A percentile compares a stretch with the other conserved stretches of the same genome.
Conservation (phyloP, 768 basidiomycete genomes). For the Rubroboletus satanas region DNA sequence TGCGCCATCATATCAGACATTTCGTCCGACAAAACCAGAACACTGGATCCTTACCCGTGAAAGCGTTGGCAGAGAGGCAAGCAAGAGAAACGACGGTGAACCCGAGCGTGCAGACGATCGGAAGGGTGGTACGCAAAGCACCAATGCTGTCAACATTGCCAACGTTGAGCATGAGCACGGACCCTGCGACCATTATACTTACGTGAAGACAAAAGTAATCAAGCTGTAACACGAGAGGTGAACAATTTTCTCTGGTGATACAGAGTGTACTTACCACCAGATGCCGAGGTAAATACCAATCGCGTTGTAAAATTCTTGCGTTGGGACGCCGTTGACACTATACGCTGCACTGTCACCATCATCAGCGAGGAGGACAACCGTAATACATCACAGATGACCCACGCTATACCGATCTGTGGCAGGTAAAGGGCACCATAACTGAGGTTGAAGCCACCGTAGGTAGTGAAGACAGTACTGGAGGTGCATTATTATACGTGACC, state of each 20-base stretch:
- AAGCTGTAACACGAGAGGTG: slow-evolving; percentile 8
- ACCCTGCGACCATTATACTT: background rate
- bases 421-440: slow-evolving; percentile 28
- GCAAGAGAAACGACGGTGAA: slow-evolving; percentile 23
- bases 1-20: background rate
- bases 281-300: slow-evolving; percentile 28
- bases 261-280: slow-evolving; percentile 19
- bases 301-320: slow-evolving; percentile 22
- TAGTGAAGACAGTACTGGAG: slow-evolving; percentile 25
- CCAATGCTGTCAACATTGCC: slow-evolving; percentile 14
- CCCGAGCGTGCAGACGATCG: slow-evolving; percentile 20
- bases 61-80: slow-evolving; percentile 25
- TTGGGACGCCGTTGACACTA: slow-evolving; percentile 22
- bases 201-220: slow-evolving; percentile 26
- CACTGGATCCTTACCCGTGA: slow-evolving; percentile 20
- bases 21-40: background rate
- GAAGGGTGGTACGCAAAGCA: slow-evolving; percentile 25
- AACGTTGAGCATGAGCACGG: background rate
- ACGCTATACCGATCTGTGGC: slow-evolving; percentile 27
- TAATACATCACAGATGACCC: slow-evolving; percentile 1
- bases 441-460: slow-evolving; percentile 30
- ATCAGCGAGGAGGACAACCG: background rate
- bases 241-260: background rate
- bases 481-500: background rate
- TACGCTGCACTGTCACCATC: slow-evolving; percentile 18